A percentile compares a stretch with the other conserved stretches of the same genome.
These are phyloP conservation scores for Apophysomyces elegans DNA, from an alignment of 371 early-diverging fungal genomes.

Conservation along the genomic window DNA sequence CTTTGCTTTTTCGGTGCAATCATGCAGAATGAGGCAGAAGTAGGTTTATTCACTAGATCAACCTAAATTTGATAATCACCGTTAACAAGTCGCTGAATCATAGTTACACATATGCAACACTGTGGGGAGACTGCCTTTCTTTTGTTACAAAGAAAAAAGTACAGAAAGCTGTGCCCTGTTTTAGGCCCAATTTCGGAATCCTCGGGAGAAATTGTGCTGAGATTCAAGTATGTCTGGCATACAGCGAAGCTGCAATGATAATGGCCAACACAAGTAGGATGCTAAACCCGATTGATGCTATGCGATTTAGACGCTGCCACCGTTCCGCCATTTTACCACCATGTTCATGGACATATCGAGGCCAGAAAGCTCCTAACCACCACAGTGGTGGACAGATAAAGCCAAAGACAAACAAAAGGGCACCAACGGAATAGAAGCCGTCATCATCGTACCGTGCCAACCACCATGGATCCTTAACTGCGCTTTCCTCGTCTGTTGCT, in stretches of 20 bases:
- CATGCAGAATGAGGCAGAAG: too few relatives aligned
- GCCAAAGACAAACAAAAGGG: slow-evolving; percentile 46
- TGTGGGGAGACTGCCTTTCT: too few relatives aligned
- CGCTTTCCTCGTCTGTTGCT: slow-evolving; percentile 8
- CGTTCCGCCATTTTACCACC: slow-evolving; percentile 51
- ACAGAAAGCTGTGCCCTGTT: too few relatives aligned
- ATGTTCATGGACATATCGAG: slow-evolving; percentile 29
- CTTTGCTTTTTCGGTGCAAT: too few relatives aligned
- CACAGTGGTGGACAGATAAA: slow-evolving; percentile 48
- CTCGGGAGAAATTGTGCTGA: too few relatives aligned
- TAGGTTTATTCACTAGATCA: too few relatives aligned
- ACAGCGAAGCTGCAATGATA: slow-evolving; percentile 22
- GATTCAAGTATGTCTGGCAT: neutral
- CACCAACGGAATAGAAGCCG: slow-evolving; percentile 37
- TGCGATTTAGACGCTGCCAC: slow-evolving; percentile 46
- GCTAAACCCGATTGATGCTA: slow-evolving; percentile 52
- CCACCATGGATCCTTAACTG: slow-evolving; percentile 33
- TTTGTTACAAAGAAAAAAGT: too few relatives aligned
- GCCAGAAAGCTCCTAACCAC: slow-evolving; percentile 52
- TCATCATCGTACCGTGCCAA: slow-evolving; percentile 34
- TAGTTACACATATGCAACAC: too few relatives aligned
- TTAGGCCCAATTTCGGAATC: too few relatives aligned
- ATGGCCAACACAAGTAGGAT: slow-evolving; percentile 38
- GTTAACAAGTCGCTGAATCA: too few relatives aligned
- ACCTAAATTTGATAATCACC: too few relatives aligned